phyloP scores from a whole-genome alignment of 192 early-diverging fungal genomes.

The Coemansia pectinata region DNA sequence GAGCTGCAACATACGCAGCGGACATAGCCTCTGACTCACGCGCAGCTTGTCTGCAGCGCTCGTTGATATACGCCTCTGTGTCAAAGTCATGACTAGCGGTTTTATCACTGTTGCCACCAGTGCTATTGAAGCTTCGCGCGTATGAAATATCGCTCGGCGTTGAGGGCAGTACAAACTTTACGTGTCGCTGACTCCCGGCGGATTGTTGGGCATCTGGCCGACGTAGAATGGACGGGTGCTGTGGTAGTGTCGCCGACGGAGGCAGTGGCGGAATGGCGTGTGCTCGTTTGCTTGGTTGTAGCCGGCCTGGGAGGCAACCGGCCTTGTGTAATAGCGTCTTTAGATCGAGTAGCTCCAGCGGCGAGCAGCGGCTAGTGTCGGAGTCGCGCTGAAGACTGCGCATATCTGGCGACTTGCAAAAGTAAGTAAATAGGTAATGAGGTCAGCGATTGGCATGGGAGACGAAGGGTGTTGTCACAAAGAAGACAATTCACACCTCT shows the following conservation, averaged over 20 bases:
- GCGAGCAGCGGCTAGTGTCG: constrained; percentile 16
- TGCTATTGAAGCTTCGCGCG: neutral
- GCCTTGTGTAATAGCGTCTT: constrained; percentile 30
- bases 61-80: constrained; percentile 10
- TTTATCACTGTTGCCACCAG: constrained; percentile 10
- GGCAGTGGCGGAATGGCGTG: neutral
- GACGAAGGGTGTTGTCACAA: neutral
- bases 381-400: neutral
- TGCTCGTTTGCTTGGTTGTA: constrained; percentile 30
- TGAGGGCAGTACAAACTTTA: constrained; percentile 30
- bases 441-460: neutral
- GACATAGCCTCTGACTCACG: neutral
- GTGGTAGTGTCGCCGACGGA: neutral
- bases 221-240: constrained; percentile 22
- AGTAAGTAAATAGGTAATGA: neutral
- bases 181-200: constrained; percentile 15
- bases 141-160: neutral
- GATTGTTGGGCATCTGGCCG: constrained; percentile 6
- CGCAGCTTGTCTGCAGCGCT: neutral
- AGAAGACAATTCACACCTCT: neutral
- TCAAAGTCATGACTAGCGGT: constrained; percentile 9
- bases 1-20: neutral
- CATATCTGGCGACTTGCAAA: neutral
- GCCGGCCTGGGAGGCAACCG: constrained; percentile 18
- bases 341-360: constrained; percentile 27